phyloP scores from a whole-genome alignment of 108 stramenopile species.

The Stephanodiscus minutulus region DNA sequence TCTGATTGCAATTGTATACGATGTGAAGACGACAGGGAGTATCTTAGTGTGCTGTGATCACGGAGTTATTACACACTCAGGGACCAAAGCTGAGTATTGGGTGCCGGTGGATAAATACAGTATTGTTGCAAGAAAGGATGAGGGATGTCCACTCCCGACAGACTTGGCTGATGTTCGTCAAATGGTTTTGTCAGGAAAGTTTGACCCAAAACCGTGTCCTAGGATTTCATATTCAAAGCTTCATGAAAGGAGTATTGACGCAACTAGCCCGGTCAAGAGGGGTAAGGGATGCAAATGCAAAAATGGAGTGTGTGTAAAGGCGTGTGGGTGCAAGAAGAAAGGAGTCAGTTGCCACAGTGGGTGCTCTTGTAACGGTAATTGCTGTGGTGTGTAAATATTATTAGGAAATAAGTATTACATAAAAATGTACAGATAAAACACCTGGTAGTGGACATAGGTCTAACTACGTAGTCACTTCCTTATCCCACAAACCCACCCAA shows the following conservation, averaged over 20 bases:
- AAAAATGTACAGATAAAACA: too few relatives aligned
- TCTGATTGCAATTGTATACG: background rate
- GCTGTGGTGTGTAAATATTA: too few relatives aligned
- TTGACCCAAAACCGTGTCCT: too few relatives aligned
- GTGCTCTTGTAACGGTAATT: too few relatives aligned
- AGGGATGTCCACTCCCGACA: background rate
- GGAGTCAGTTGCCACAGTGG: too few relatives aligned
- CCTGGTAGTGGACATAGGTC: too few relatives aligned
- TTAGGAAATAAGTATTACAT: too few relatives aligned
- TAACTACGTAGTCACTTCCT: too few relatives aligned
- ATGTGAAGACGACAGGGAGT: background rate
- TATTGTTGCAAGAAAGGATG: background rate
- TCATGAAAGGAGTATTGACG: background rate
- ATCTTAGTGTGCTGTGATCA: background rate
- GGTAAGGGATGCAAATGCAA: too few relatives aligned
- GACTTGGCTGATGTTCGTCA: background rate
- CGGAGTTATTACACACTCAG: background rate
- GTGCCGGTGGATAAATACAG: background rate
- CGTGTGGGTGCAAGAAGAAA: too few relatives aligned
- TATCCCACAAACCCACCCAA: too few relatives aligned
- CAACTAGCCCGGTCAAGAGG: background rate
- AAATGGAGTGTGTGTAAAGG: too few relatives aligned
- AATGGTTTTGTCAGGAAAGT: background rate
- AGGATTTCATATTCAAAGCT: background rate
- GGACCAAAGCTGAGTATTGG: background rate